Evolutionary conservation across 1,284 basidiomycete genomes (phyloP), one percentile per base, ranked within the genome.

Genomic region (Malassezia slooffiae): DNA sequence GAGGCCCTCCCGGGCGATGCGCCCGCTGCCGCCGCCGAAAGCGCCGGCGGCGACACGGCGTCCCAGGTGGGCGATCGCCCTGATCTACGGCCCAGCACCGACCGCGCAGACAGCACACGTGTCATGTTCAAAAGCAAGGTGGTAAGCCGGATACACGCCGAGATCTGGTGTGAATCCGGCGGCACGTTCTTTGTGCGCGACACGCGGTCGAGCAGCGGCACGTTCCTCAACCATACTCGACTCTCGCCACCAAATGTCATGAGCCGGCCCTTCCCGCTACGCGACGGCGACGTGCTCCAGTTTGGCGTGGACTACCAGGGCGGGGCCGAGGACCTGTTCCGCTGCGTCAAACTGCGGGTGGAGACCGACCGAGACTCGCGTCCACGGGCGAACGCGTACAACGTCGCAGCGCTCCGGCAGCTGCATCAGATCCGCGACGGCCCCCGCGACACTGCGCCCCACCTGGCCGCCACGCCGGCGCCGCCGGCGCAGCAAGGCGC

Each of bases 241-340:
- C 76, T 97, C 9, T 83, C 82, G 26, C 77, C 81, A 0, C 88
- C 91, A 10, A 85, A 83, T 42, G 77, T 79, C 11, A 87, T 91
- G 40, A 60, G 57, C 24, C 75, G 80, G 29, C 79, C 87, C 0
- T 82, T 79, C 54, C 79, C 80, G 52, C 75, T 97, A 61, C 85
- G 84, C 71, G 91, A 96, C 54, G 91, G 91, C 1, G 91, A 97
- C 71, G 79, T 96, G 13, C 73, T 97, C 6, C 91, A 97, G 72
- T 79, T 96, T 1, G 91, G 91, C 1, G 89, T 97, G 23, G 93
- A 97, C 70, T 97, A 95, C 71, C 91, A 96, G 71, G 91, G 91
- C 21, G 93, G 91, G 0, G 80, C 85, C 4, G 90, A 97, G 72
- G 90, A 96, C 71, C 88, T 95, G 50, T 97, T 93, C 72, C 85